Evolutionary conservation across 768 basidiomycete genomes (phyloP).

Genomic region (Lactifluus echinatus): DNA sequence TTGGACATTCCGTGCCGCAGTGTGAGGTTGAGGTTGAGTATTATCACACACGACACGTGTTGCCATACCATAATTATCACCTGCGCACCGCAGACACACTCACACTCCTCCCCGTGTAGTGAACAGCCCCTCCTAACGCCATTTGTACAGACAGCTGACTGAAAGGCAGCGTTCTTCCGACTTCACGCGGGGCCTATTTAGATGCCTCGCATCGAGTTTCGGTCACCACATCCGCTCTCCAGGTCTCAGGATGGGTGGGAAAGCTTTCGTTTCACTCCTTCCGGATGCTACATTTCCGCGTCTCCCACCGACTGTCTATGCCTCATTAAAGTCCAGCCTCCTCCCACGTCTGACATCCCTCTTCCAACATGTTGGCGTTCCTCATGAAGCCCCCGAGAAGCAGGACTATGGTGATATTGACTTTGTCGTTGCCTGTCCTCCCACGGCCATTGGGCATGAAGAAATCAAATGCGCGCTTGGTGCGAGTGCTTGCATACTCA

Average conservation of each 20-base stretch:
- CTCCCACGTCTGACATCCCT: conserved; percentile 34
- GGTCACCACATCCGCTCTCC: neutral
- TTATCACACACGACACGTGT: too few species aligned
- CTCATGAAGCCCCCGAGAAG: conserved; percentile 59
- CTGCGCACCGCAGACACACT: too few species aligned
- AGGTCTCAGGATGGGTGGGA: conserved; percentile 51
- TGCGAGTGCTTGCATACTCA: conserved; percentile 31
- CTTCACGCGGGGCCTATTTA: neutral
- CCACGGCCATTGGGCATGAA: conserved; percentile 13
- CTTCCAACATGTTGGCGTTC: conserved; percentile 45
- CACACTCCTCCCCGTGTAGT: too few species aligned
- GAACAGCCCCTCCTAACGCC: neutral
- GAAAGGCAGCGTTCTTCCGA: too few species aligned
- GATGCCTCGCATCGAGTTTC: neutral
- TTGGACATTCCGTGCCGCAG: conserved; percentile 51
- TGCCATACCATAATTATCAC: too few species aligned
- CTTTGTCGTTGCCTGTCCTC: conserved; percentile 49
- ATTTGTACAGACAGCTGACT: neutral
- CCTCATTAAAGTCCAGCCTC: conserved; percentile 39
- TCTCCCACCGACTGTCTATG: conserved; percentile 48
- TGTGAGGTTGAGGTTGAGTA: neutral
- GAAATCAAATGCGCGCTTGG: conserved; percentile 34
- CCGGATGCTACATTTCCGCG: conserved; percentile 47
- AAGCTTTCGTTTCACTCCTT: conserved; percentile 46
- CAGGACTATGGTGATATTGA: conserved; percentile 61